Evolutionary conservation across 768 basidiomycete species (phyloP).

Genomic region (Amanita pseudoporphyria): DNA sequence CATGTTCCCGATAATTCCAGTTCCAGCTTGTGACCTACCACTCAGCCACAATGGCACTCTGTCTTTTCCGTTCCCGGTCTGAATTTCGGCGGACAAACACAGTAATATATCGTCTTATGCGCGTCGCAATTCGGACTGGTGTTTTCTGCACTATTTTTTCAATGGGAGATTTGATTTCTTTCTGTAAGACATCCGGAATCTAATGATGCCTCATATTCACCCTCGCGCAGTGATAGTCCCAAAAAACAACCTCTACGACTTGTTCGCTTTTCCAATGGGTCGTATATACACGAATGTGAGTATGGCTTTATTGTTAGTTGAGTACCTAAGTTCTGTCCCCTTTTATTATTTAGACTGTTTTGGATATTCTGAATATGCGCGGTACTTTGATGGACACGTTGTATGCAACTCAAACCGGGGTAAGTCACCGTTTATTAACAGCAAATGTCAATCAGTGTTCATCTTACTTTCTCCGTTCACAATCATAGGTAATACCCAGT

Average conservation of each 20-base stretch:
- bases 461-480: no score
- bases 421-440: neutral
- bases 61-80: conserved; percentile 5
- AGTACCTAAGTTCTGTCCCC: neutral
- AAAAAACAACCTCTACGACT: conserved; percentile 5
- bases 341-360: conserved; percentile 6
- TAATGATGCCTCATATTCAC: neutral
- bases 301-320: neutral
- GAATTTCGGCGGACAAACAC: conserved; percentile 2
- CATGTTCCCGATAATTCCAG: neutral
- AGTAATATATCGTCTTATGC: conserved; percentile 9
- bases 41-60: conserved; percentile 2
- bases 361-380: conserved; percentile 8
- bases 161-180: conserved; percentile 7
- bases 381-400: neutral
- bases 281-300: conserved; percentile 12
- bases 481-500: no score
- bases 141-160: conserved; percentile 10
- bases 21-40: neutral
- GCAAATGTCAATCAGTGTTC: no score
- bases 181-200: conserved; percentile 2
- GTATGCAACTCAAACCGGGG: neutral
- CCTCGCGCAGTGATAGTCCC: neutral
- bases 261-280: conserved; percentile 10
- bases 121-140: conserved; percentile 9